Base-by-base conservation (phyloP, 2,329 filamentous ascomycete species). In the Calonectria fujianensis region DNA sequence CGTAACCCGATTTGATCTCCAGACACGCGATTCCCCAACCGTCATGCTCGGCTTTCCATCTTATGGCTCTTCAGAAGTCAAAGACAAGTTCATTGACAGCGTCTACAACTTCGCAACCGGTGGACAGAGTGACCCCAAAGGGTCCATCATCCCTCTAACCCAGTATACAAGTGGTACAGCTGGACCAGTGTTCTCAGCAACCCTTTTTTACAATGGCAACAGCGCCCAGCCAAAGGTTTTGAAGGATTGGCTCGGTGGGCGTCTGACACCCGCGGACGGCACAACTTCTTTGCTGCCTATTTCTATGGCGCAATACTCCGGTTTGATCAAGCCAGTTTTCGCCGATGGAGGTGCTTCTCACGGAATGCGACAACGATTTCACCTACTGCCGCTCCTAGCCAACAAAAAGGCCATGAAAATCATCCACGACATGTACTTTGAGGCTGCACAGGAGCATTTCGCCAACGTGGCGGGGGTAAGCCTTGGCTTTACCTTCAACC, bases 401-500 rank as follows among this genome's bases (percentile, higher is more conserved):
- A 35, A 57, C 52, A 57, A 57, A 35, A n/a, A 57, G 52, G 52
- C 52, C 31, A 57, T 57, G 52, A 18, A 35, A 4, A 32, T 57
- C 3, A 57, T 57, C 29, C 52, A 57, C 29, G 52, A 57, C 52
- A 57, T 57, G 52, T 57, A 57, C 52, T 57, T 57, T 57, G 52
- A 57, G 27, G 52, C 52, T 57, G 52, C 29, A 6, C 29, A 57
- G 31, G 31, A 18, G 29, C 31, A 57, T 13, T 57, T 57, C 14
- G 52, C 52, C 18, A 14, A 57, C 31, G 8, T 13, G 20, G 9
- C 35, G 20, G 52, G 52, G 9, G 31, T 8, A 35, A n/a, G 4
- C 11, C 6, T 57, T 13, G 31, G 31, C 16, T 32, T 57, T 10
- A 32, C 52, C 31, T 57, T 35, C 52, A 57, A 57, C 52, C 52